Evolutionary conservation across 2,329 filamentous ascomycete genomes (phyloP), one percentile per base, ranked within the genome.

Genomic region (Cytospora schulzeri): DNA sequence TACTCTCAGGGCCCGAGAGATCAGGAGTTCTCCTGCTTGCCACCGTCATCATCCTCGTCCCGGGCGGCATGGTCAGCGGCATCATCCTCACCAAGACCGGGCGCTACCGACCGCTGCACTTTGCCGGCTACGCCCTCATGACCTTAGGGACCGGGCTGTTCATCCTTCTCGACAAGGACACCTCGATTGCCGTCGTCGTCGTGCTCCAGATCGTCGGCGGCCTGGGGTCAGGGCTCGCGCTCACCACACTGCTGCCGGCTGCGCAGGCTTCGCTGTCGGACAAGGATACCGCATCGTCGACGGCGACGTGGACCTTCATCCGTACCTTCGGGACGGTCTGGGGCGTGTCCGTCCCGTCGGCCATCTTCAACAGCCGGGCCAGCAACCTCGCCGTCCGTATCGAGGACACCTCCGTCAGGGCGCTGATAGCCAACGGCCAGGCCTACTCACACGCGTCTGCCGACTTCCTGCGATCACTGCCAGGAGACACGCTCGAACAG

Each of bases 141-240:
- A 28, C 56, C 4, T 48, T 60, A 1, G 24, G 56, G 2, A 31
- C 53, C 15, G 62, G 62, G 8, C 68, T 79, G 1, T 72, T 76
- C 24, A 72, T 73, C 8, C 56, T 78, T 0, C 73, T 79, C 15
- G 73, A 76, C 33, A 62, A 70, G 0, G 60, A 73, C 7, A 77
- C 78, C 0, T 69, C 71, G 1, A 75, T 74, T 0, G 75, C 69
- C 0, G 71, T 66, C 2, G 83, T 79, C 78, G 75, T 78, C 0
- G 68, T 75, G 51, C 76, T 79, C 61, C 77, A 81, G 66, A 63
- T 80, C 4, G 31, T 81, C 33, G 71, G 70, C 1, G 76, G 77
- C 0, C 52, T 76, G 2, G 56, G 56, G 19, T 15, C 22, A 11
- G 56, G n/a, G 38, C 29, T 80, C 1, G 66, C 80, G 2, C 71